A percentile compares a stretch with the other conserved stretches of the same genome.
Evolutionary conservation across 2,329 filamentous ascomycete species (phyloP).

Genomic region (Cryoendolithus antarcticus): DNA sequence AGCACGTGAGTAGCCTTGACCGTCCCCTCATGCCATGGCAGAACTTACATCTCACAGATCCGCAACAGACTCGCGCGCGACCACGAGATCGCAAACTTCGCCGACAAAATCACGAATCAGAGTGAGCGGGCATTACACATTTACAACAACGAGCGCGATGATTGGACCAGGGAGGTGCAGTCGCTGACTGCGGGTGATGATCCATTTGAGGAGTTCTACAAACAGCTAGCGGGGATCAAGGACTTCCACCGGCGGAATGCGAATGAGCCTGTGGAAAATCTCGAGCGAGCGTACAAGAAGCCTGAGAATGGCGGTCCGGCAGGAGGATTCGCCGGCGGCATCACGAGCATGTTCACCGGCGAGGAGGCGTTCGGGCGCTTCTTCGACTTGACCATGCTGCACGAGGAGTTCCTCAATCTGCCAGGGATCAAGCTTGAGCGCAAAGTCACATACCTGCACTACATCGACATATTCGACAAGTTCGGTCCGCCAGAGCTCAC

Average conservation of each 20-base stretch:
- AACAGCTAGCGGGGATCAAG: slow-evolving; percentile 67
- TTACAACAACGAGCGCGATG: slow-evolving; percentile 66
- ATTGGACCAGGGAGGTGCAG: slow-evolving; percentile 68
- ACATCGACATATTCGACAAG: slow-evolving; percentile 79
- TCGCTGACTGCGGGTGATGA: slow-evolving; percentile 66
- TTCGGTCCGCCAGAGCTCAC: slow-evolving; percentile 64
- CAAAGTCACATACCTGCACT: slow-evolving; percentile 79
- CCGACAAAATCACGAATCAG: slow-evolving; percentile 78
- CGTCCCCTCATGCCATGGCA: slow-evolving; percentile 6
- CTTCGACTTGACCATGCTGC: slow-evolving; percentile 72
- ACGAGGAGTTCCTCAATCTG: slow-evolving; percentile 84
- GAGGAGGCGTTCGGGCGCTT: slow-evolving; percentile 90
- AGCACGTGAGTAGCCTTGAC: slow-evolving; percentile 50
- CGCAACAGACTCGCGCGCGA: slow-evolving; percentile 82
- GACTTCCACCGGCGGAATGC: slow-evolving; percentile 84
- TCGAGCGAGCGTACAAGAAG: slow-evolving; percentile 81
- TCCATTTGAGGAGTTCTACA: slow-evolving; percentile 83
- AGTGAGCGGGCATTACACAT: slow-evolving; percentile 68
- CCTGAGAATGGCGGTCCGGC: slow-evolving; percentile 41
- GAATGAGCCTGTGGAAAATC: slow-evolving; percentile 87
- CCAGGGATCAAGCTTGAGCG: slow-evolving; percentile 57
- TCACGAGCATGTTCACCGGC: slow-evolving; percentile 88
- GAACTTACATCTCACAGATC: slow-evolving; percentile 43
- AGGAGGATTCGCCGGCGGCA: slow-evolving; percentile 43
- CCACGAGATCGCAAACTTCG: slow-evolving; percentile 78